Evolutionary conservation across 1,284 basidiomycete species (phyloP).

Genomic region (Afroboletus lepidellus): DNA sequence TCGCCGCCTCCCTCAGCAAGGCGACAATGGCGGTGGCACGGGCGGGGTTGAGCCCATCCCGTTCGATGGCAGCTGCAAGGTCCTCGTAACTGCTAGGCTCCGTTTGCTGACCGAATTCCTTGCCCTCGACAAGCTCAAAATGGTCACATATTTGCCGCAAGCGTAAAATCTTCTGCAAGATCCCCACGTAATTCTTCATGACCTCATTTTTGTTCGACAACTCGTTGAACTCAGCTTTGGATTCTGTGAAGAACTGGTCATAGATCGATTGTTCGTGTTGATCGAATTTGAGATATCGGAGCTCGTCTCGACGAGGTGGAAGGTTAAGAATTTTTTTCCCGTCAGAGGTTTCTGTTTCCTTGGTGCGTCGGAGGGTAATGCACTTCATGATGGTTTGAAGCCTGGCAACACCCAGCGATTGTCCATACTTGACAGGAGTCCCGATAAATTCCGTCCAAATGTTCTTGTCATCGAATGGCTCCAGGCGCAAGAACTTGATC

Average conservation of each 20-base stretch:
- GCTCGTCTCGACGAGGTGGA: conserved; percentile 84
- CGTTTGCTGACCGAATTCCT: conserved; percentile 47
- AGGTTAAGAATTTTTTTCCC: conserved; percentile 85
- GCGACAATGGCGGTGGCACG: conserved; percentile 81
- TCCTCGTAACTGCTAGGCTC: conserved; percentile 65
- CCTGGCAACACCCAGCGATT: conserved; percentile 89
- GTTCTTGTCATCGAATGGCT: conserved; percentile 91
- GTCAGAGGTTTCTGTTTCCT: conserved; percentile 81
- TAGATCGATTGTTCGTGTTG: conserved; percentile 85
- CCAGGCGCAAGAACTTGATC: conserved; percentile 91
- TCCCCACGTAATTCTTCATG: conserved; percentile 97
- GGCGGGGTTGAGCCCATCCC: conserved; percentile 76
- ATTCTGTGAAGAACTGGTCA: conserved; percentile 82
- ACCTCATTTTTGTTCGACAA: conserved; percentile 86
- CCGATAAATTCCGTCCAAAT: conserved; percentile 94
- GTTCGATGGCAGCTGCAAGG: conserved; percentile 69
- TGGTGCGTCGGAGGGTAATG: conserved; percentile 94
- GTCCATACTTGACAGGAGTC: conserved; percentile 86
- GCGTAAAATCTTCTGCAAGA: conserved; percentile 92
- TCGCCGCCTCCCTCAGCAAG: conserved; percentile 81
- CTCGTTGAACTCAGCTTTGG: conserved; percentile 88
- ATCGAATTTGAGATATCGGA: conserved; percentile 84
- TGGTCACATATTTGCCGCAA: conserved; percentile 98
- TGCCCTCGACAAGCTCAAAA: conserved; percentile 85
- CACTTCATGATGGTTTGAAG: conserved; percentile 97